phyloP scores from a whole-genome alignment of 78 protist genomes.

The Dictyostelium brefeldianum region DNA sequence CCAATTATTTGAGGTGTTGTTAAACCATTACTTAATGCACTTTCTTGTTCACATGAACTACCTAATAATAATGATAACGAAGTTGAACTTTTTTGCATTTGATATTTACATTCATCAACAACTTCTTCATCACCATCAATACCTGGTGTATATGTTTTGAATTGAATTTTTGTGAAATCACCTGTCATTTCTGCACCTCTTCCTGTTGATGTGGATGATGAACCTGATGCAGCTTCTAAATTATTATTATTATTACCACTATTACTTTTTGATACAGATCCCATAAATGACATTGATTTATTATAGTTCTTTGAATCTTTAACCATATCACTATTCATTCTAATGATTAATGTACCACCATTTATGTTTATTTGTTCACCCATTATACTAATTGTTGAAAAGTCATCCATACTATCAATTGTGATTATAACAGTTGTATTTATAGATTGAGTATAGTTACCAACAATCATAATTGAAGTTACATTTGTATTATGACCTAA shows the following conservation, averaged over 20 bases:
- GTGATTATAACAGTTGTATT: background rate
- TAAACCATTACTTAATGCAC: background rate
- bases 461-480: background rate
- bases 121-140: background rate
- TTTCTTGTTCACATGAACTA: background rate
- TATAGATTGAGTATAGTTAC: background rate
- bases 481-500: background rate
- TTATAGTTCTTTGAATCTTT: background rate
- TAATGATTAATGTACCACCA: background rate
- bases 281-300: background rate
- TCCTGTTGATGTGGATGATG: background rate
- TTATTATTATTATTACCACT: too few relatives aligned
- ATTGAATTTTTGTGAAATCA: background rate
- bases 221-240: too few relatives aligned
- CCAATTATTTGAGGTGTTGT: constrained; percentile 2
- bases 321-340: constrained; percentile 11
- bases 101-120: constrained; percentile 3
- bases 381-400: background rate
- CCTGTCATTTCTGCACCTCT: background rate
- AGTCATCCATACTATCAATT: background rate
- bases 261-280: too few relatives aligned
- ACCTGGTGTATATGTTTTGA: constrained; percentile 4
- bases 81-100: background rate
- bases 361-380: background rate
- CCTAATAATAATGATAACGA: background rate